Percentiles rank a stretch among this genome's conserved stretches.
These are phyloP conservation scores for Coemansia umbellata DNA, from an alignment of 192 early-diverging fungal species.

Conservation along the genomic window DNA sequence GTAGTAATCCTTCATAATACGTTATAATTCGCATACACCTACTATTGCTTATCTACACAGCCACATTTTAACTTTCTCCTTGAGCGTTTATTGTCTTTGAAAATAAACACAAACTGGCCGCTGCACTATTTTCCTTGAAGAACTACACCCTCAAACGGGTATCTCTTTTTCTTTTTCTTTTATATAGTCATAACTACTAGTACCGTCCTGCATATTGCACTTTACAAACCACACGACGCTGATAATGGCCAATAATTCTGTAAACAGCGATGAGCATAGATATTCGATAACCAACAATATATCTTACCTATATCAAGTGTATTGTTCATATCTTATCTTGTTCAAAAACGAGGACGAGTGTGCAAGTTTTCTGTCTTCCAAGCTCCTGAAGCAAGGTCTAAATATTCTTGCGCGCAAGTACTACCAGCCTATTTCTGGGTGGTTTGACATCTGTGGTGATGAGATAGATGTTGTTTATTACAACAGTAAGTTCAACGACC, in stretches of 20 bases:
- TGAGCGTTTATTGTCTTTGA: too few relatives aligned
- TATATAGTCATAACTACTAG: too few relatives aligned
- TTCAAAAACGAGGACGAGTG: conserved; percentile 16
- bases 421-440: conserved; percentile 39
- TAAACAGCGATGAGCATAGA: conserved; percentile 10
- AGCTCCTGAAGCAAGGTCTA: conserved; percentile 16
- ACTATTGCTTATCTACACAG: too few relatives aligned
- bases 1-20: background rate
- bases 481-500: conserved; percentile 35
- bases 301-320: conserved; percentile 47
- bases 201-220: too few relatives aligned
- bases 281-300: conserved; percentile 34
- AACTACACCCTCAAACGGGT: too few relatives aligned
- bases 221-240: too few relatives aligned
- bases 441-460: conserved; percentile 20
- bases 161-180: too few relatives aligned
- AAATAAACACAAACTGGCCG: too few relatives aligned
- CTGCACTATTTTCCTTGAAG: too few relatives aligned
- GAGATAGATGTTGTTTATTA: conserved; percentile 32
- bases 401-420: conserved; percentile 26
- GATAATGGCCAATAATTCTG: too few relatives aligned
- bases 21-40: too few relatives aligned
- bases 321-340: conserved; percentile 45
- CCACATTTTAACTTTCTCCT: too few relatives aligned
- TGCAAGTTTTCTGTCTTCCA: conserved; percentile 14